Base-by-base conservation (phyloP, 2,329 filamentous ascomycete genomes). In the Phaeosphaeria sp. region DNA sequence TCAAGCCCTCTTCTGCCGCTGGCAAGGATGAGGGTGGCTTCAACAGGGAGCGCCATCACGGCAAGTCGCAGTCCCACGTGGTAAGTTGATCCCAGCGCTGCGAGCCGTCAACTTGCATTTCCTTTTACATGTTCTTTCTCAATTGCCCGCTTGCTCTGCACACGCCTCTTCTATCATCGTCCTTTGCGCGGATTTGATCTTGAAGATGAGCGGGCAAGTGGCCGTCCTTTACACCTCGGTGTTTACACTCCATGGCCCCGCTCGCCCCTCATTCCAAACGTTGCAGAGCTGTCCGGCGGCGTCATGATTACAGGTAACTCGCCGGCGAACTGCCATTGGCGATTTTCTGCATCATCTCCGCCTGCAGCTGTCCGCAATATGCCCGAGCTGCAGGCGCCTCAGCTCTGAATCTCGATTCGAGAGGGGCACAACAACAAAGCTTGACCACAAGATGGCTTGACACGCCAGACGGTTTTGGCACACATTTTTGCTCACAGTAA, bases 11-110 rank as follows among this genome's bases (percentile, higher is more conserved):
- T 58, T 67, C 72, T 39, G 74, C 74, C 39, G 70, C 64, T 39
- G 75, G 73, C 59, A 77, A 76, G 64, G 81, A 77, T 63, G 76
- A 73, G 55, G 66, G 67, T 44, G 80, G 77, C 68, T 83, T 87
- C 65, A 81, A 84, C 69, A 66, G 66, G 24, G 83, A 84, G 68
- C 88, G 89, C 77, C 91, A 92, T 77, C 90, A 93, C 79, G 91
- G 91, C 81, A 93, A 93, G 86, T 91, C 90, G 68, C 89, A 91
- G 79, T 92, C 90, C 60, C 91, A 93, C 80, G 91, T 93, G 87
- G 91, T 91, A 81, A 87, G 90, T 88, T 57, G 40, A 52, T 8
- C 48, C 60, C 20, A 2, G 3, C n/a, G 5, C 36, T 49, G 30
- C 44, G n/a, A 17, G 20, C 25, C 44, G 40, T 36, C 30, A 36